A percentile compares a stretch with the other conserved stretches of the same genome.
Conservation (phyloP, 2,329 filamentous ascomycete species). For the Penicillium sp. region DNA sequence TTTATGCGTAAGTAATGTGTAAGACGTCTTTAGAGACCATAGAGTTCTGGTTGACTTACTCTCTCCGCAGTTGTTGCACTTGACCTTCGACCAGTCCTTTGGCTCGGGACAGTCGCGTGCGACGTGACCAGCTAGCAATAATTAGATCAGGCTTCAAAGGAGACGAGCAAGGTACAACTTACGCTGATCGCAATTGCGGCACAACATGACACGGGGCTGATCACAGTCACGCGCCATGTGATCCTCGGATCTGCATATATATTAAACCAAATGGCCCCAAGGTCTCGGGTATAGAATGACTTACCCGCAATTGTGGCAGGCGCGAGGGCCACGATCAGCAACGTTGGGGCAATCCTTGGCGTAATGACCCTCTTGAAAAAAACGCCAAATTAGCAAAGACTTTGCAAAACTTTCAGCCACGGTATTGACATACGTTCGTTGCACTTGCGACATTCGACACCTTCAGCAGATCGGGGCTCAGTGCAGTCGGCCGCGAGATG, state of each 20-base stretch:
- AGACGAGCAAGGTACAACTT: slow-evolving; percentile 9
- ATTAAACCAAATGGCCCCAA: slow-evolving; percentile 13
- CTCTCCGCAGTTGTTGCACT: slow-evolving; percentile 48
- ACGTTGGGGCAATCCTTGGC: slow-evolving; percentile 48
- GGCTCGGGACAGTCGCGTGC: slow-evolving; percentile 47
- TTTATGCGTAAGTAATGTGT: slow-evolving; percentile 10
- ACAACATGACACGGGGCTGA: slow-evolving; percentile 43
- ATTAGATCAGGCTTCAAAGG: slow-evolving; percentile 9
- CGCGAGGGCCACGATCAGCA: slow-evolving; percentile 29
- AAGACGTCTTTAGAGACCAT: no score
- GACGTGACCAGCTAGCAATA: slow-evolving; percentile 41
- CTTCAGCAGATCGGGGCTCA: slow-evolving; percentile 45
- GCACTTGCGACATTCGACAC: slow-evolving; percentile 49
- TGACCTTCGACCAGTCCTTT: slow-evolving; percentile 46
- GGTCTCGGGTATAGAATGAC: slow-evolving; percentile 7
- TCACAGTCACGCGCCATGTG: slow-evolving; percentile 48
- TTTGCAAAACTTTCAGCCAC: not conserved
- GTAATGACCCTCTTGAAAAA: slow-evolving; percentile 44
- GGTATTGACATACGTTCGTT: slow-evolving; percentile 34
- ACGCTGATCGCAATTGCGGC: slow-evolving; percentile 50
- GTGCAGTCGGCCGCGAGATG: slow-evolving; percentile 53
- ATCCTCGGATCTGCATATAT: slow-evolving; percentile 39
- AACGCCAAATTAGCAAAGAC: slow-evolving; percentile 7
- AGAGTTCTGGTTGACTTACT: slow-evolving; percentile 32
- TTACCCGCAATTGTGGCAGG: slow-evolving; percentile 50